Evolutionary conservation across 2,329 filamentous ascomycete species (phyloP), one percentile per base, ranked within the genome.

Genomic region (Erysiphe pisi): DNA sequence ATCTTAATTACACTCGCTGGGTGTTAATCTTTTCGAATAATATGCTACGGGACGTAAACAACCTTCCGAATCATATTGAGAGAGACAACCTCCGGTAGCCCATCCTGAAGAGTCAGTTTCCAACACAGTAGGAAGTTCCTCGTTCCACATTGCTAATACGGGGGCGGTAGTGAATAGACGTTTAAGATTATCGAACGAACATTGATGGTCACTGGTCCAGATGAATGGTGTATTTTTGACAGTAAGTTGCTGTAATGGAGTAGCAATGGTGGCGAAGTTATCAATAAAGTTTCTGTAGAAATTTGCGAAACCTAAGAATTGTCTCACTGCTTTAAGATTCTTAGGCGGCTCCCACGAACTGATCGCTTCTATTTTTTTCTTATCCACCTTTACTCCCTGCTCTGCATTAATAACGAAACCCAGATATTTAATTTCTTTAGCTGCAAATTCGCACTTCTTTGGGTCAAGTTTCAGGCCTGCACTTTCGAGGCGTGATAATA

Each of bases 381-480:
- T 36, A 36, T 36, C 31, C 31, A 36, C 31, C 31, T 36, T 36
- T 36, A 36, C 31, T 36, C 31, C 1, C 31, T 36, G 31, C 31
- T 36, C 31, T 36, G 31, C 6, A 36, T 36, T 36, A 36, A 36
- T 36, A 36, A 36, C 31, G 31, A 36, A 36, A 36, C 31, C 31
- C 31, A 36, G 31, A 52, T 47, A 75, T 49, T 31, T 75, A 20
- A 49, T 45, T 22, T 22, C 8, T 63, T 63, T 63, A 28, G 31
- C 58, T 63, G 58, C 58, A 63, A 63, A 63, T 63, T 63, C 58
- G 25, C 58, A 63, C 58, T 63, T 63, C 22, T 63, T 28, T 63
- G 58, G 14, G n/a, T 63, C 58, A 25, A 63, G 58, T 11, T 31
- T n/a, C 52, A 52, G 52, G 20, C 45, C 71, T 8, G 71, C 40